Percentiles rank a stretch among this genome's conserved stretches.
phyloP scores from a whole-genome alignment of 2,329 filamentous ascomycete genomes.

The Xylariaceae sp. region DNA sequence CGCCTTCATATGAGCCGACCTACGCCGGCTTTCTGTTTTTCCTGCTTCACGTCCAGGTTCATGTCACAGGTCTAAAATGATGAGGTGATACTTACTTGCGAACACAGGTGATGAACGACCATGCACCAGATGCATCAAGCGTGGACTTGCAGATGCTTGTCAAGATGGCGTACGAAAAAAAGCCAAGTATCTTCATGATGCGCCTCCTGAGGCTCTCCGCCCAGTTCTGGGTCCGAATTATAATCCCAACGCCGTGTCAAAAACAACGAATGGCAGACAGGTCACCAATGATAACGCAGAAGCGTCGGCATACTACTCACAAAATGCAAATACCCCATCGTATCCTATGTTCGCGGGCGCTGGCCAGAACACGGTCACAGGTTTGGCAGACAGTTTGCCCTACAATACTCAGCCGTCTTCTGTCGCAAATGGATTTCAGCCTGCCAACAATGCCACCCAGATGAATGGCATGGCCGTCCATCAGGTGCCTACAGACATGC shows the following conservation, averaged over 20 bases:
- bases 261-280: constrained; percentile 44
- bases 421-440: constrained; percentile 66
- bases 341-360: constrained; percentile 49
- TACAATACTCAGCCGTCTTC: constrained; percentile 68
- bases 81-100: constrained; percentile 21
- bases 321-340: constrained; percentile 39
- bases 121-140: constrained; percentile 89
- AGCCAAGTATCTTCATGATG: constrained; percentile 97
- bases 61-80: not conserved
- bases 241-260: constrained; percentile 51
- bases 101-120: constrained; percentile 83
- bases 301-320: constrained; percentile 44
- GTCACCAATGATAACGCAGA: constrained; percentile 45
- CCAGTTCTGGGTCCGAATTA: constrained; percentile 73
- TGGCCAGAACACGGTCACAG: constrained; percentile 40
- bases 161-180: constrained; percentile 98
- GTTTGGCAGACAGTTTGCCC: constrained; percentile 43
- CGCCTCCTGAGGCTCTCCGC: constrained; percentile 79
- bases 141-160: constrained; percentile 82
- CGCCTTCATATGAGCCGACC: constrained; percentile 16
- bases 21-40: constrained; percentile 11
- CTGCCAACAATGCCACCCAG: constrained; percentile 42
- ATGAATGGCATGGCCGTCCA: constrained; percentile 45
- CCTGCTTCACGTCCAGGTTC: constrained; percentile 8
- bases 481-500: constrained; percentile 46